phyloP scores from a whole-genome alignment of 2,329 filamentous ascomycete species.

The Daldinia sp. region DNA sequence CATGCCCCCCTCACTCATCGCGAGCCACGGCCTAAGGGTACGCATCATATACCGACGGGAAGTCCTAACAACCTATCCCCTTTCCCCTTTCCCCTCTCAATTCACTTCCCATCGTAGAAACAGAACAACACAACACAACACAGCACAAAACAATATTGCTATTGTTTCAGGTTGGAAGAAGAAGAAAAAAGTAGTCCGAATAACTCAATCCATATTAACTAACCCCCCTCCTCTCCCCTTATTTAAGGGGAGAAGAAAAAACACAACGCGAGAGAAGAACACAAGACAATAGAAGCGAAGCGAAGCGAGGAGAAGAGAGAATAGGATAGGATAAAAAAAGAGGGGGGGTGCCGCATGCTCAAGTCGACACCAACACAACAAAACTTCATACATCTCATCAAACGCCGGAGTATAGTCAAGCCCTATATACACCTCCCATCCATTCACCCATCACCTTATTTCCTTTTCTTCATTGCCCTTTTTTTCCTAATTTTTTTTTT shows the following conservation, averaged over 20 bases:
- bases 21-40: no score
- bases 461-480: no score
- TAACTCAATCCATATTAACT: neutral
- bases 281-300: neutral
- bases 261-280: neutral
- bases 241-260: slow-evolving; percentile 4
- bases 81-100: neutral
- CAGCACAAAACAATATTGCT: no score
- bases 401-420: neutral
- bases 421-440: neutral
- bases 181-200: neutral
- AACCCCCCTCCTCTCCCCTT: neutral
- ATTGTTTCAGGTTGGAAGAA: neutral
- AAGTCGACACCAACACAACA: neutral
- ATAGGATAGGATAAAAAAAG: neutral
- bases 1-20: no score
- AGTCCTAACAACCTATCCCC: neutral
- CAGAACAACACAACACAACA: no score
- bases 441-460: neutral
- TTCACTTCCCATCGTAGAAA: no score
- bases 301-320: neutral
- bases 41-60: no score
- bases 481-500: no score
- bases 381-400: slow-evolving; percentile 7
- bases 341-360: neutral